Conservation (phyloP, 192 early-diverging fungal genomes). For the Radiomyces spectabilis region DNA sequence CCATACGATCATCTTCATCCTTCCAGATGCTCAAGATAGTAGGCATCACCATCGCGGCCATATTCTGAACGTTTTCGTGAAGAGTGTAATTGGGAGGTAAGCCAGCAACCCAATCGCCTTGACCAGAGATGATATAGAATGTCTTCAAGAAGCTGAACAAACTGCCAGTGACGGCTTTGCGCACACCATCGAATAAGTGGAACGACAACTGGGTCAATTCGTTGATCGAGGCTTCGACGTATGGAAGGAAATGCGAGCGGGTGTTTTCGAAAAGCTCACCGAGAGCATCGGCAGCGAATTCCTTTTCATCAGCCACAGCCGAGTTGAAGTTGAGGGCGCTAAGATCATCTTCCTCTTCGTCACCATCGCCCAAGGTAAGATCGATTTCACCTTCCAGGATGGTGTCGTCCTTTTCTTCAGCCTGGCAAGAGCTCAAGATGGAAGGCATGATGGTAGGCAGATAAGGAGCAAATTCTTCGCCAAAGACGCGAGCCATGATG, state of each 20-base stretch:
- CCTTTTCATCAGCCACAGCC: conserved; percentile 89
- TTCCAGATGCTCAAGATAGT: conserved; percentile 64
- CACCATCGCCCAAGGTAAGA: conserved; percentile 35
- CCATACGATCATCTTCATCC: conserved; percentile 77
- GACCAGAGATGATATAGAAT: conserved; percentile 62
- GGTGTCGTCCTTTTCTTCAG: conserved; percentile 56
- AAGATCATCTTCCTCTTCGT: conserved; percentile 54
- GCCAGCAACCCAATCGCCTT: conserved; percentile 70
- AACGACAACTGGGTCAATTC: conserved; percentile 59
- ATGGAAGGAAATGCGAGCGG: conserved; percentile 68
- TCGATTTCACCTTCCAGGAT: conserved; percentile 28
- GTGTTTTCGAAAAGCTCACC: conserved; percentile 84
- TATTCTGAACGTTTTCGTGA: conserved; percentile 64
- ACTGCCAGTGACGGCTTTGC: conserved; percentile 65
- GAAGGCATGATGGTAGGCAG: conserved; percentile 71
- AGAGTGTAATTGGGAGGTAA: conserved; percentile 60
- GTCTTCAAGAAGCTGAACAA: conserved; percentile 76
- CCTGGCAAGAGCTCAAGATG: conserved; percentile 69
- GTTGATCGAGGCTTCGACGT: conserved; percentile 64
- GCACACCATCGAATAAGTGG: conserved; percentile 77
- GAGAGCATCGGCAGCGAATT: conserved; percentile 81
- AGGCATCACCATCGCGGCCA: conserved; percentile 64
- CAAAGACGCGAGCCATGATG: conserved; percentile 72
- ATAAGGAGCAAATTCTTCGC: conserved; percentile 76
- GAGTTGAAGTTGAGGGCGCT: conserved; percentile 59